Conservation (phyloP, 306 rosid species). For the Ormosia emarginata region DNA sequence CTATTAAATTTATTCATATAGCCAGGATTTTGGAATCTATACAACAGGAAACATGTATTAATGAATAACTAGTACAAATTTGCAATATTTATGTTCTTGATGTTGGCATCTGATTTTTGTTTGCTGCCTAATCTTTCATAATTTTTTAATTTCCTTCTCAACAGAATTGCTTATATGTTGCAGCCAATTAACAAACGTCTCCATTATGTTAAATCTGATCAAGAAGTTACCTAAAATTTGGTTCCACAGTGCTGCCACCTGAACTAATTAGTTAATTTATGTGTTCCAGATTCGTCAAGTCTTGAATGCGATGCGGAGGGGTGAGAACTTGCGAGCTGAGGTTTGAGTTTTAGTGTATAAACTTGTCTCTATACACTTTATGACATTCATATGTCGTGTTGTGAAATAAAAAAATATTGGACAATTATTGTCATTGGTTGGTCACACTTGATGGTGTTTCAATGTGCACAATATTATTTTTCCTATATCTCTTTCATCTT, state of each 20-base stretch:
- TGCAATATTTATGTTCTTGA: slow-evolving; percentile 2
- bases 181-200: background rate
- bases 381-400: background rate
- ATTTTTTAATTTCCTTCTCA: slow-evolving; percentile 4
- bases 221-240: slow-evolving; percentile 9
- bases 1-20: background rate
- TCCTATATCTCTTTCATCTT: background rate
- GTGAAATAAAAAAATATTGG: slow-evolving; percentile 11
- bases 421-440: slow-evolving; percentile 5
- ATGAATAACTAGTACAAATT: background rate
- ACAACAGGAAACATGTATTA: background rate
- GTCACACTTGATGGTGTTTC: slow-evolving; percentile 8
- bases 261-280: slow-evolving; percentile 23
- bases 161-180: background rate
- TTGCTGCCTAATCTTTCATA: slow-evolving; percentile 19
- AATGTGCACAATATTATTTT: background rate
- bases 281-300: slow-evolving; percentile 89
- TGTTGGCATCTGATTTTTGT: slow-evolving; percentile 11
- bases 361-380: slow-evolving; percentile 7
- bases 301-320: slow-evolving; percentile 85
- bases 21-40: background rate
- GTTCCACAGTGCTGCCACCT: background rate
- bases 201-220: background rate
- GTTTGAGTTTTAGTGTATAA: slow-evolving; percentile 42
- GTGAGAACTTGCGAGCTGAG: slow-evolving; percentile 80